Base-by-base conservation (phyloP, 2,329 filamentous ascomycete genomes). In the Nannizziopsis barbatae region DNA sequence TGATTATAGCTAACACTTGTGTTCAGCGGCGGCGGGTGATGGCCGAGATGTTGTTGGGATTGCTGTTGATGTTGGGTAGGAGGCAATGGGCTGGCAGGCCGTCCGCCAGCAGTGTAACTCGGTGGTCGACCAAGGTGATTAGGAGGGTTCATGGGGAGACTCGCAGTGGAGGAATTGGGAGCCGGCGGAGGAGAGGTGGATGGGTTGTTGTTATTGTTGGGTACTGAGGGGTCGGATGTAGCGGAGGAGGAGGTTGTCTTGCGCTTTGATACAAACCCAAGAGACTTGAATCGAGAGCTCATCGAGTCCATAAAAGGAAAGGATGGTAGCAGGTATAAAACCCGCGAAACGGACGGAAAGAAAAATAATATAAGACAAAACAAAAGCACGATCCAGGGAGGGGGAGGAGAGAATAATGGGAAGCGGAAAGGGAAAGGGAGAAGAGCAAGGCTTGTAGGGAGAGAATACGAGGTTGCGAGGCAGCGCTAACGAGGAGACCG, bases 81-180 rank as follows among this genome's bases (percentile, higher is more conserved):
- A 42, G 67, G 71, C 64, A 77, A 71, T 44, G 75, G 75, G 58
- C 73, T 75, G 50, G 69, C 68, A 36, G 75, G 71, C 49, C 74
- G 70, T 56, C 64, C 71, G 22, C 53, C 52, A 61, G 72, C 71
- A 51, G 66, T 67, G 59, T 79, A 83, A 60, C 76, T 80, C 38
- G 79, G 79, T 57, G 79, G 79, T 52, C 78, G 74, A 56, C 77
- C 78, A 56, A 77, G 68, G 37, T 71, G 70, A 54, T 75, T 72
- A 55, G 68, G 69, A 49, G 62, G 63, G 56, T 78, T 80, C 72
- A 79, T 79, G 57, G 74, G 66, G 40, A 75, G 67, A 56, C 72
- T 75, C 51, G 71, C 69, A 46, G 65, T 68, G 27, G 71, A 74
- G 39, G 70, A 66, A 58, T 68, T 72, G 55, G 62, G 60, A 51